A percentile compares a stretch with the other conserved stretches of the same genome.
Conservation (phyloP, 495 filamentous ascomycete species). For the Talaromyces trachyspermus region DNA sequence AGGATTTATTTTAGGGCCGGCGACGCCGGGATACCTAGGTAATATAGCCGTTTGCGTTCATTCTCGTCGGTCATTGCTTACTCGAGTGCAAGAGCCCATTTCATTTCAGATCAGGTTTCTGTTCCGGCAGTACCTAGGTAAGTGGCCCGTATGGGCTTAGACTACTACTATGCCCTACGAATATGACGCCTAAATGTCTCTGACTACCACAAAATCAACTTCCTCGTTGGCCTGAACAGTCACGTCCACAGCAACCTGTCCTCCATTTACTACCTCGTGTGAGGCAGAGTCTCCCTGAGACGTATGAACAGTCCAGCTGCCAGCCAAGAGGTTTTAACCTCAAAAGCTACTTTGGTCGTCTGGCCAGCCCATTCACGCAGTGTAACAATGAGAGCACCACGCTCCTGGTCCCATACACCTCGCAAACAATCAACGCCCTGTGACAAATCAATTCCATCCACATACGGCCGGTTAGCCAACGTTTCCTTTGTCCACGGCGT, state of each 20-base stretch:
- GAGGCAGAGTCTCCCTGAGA: background rate
- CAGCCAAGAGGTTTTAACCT: background rate
- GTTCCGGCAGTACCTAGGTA: too few relatives aligned
- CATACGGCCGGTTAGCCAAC: slow-evolving; percentile 13
- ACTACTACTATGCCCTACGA: too few relatives aligned
- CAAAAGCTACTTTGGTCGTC: background rate
- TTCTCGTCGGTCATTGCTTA: too few relatives aligned
- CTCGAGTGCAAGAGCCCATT: too few relatives aligned
- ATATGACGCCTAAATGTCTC: background rate
- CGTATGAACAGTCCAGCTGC: background rate
- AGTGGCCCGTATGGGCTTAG: too few relatives aligned
- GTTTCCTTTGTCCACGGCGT: slow-evolving; percentile 21
- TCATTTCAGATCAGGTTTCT: too few relatives aligned
- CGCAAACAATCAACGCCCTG: slow-evolving; percentile 28
- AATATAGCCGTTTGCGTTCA: too few relatives aligned
- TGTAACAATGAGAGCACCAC: slow-evolving; percentile 20
- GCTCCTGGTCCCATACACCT: slow-evolving; percentile 24
- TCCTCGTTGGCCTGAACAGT: background rate
- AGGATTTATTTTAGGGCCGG: too few relatives aligned
- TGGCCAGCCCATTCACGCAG: slow-evolving; percentile 23
- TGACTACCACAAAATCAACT: background rate
- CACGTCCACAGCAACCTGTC: background rate
- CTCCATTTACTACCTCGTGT: background rate
- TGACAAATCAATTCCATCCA: slow-evolving; percentile 20
- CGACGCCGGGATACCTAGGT: too few relatives aligned